Evolutionary conservation across 2,329 filamentous ascomycete species (phyloP).

Genomic region (Emergomyces pasteurianus): DNA sequence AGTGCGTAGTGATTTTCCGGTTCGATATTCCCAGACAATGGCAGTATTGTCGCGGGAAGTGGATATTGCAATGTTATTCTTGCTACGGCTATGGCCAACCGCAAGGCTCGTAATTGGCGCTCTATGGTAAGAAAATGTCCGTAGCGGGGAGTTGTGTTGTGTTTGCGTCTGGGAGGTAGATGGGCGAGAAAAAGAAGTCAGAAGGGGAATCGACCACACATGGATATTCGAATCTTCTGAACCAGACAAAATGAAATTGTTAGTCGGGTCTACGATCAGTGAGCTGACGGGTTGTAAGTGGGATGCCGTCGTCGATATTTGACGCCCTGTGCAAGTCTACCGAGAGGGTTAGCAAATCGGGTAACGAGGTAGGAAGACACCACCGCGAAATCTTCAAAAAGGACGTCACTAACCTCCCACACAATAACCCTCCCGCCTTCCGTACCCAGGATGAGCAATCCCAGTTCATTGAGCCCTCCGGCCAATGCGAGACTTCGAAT

Average conservation of each 20-base stretch:
- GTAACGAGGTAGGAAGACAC: background rate
- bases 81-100: constrained; percentile 55
- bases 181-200: constrained; percentile 51
- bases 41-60: constrained; percentile 77
- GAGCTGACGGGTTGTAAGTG: constrained; percentile 51
- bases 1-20: constrained; percentile 64
- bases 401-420: constrained; percentile 67
- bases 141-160: constrained; percentile 52
- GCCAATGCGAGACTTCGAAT: constrained; percentile 67
- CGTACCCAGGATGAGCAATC: constrained; percentile 66
- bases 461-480: constrained; percentile 42
- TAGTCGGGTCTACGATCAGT: constrained; percentile 57
- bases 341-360: background rate
- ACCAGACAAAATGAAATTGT: constrained; percentile 35
- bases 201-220: constrained; percentile 71
- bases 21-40: constrained; percentile 85
- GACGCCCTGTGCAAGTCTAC: constrained; percentile 33
- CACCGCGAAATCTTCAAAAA: background rate
- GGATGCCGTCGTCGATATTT: constrained; percentile 33
- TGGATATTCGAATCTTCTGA: constrained; percentile 70
- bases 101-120: constrained; percentile 36
- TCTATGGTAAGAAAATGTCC: constrained; percentile 63
- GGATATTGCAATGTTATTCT: constrained; percentile 73
- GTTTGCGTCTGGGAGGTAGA: constrained; percentile 29
- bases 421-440: constrained; percentile 74